These are phyloP conservation scores for Podila clonocystis DNA, from an alignment of 192 early-diverging fungal genomes.

Conservation along the genomic window DNA sequence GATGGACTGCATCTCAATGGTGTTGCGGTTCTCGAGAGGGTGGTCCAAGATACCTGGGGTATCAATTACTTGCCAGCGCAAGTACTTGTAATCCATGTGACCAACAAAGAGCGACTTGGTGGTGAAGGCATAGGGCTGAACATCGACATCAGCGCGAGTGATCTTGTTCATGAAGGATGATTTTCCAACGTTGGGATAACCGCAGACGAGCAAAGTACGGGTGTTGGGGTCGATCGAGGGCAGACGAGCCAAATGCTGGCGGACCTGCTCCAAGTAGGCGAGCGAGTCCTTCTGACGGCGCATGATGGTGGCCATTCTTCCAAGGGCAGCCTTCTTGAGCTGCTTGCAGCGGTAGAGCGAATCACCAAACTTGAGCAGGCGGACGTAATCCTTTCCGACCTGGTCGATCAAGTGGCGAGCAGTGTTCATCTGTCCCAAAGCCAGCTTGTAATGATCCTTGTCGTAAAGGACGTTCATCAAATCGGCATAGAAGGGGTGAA, in stretches of 20 bases:
- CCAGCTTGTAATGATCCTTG: constrained; percentile 99
- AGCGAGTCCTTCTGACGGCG: constrained; percentile 98
- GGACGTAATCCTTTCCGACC: constrained; percentile 97
- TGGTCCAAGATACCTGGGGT: constrained; percentile 99
- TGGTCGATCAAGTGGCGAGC: constrained; percentile 97
- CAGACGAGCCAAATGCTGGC: constrained; percentile 98
- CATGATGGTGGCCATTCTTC: constrained; percentile 99
- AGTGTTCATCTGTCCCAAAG: constrained; percentile 98
- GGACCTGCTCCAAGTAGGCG: constrained; percentile 97
- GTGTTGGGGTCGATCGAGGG: constrained; percentile 99
- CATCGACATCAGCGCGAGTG: constrained; percentile 98
- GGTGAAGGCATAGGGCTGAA: constrained; percentile 99
- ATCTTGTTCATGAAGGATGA: constrained; percentile 99
- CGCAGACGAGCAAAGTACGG: constrained; percentile 97
- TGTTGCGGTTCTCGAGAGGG: constrained; percentile 98
- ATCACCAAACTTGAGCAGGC: constrained; percentile 99
- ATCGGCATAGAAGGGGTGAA: constrained; percentile 99
- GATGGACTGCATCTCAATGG: constrained; percentile 99
- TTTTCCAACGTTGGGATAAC: constrained; percentile 99
- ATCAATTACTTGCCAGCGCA: constrained; percentile 99
- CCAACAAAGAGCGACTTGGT: constrained; percentile 99
- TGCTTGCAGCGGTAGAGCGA: constrained; percentile 99
- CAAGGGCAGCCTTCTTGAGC: constrained; percentile 97
- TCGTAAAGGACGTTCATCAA: constrained; percentile 99
- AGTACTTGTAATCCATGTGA: constrained; percentile 99